Base-by-base conservation (phyloP, 2,329 filamentous ascomycete species). In the Lasiodiplodia hormozganensis region DNA sequence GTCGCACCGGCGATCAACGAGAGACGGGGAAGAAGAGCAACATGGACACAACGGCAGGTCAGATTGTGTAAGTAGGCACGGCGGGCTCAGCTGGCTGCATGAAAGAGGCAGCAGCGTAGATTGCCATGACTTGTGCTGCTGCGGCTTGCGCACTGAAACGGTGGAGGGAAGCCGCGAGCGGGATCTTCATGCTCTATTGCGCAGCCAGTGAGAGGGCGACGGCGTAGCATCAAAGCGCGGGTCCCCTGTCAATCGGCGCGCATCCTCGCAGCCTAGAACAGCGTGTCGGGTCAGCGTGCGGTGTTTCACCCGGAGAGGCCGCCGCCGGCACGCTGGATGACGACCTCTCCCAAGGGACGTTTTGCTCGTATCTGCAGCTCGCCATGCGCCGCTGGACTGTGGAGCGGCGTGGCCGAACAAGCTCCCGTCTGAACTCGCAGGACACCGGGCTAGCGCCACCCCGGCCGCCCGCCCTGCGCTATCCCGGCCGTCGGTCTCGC, bases 351-450 rank as follows among this genome's bases (percentile, higher is more conserved):
- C 43, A 47, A 47, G 43, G 18, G 38, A 49, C 58, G 58, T 62
- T 62, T 51, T 25, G 40, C 60, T 64, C 60, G 60, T 64, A 52
- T 64, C 43, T 64, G 60, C 57, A 47, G 56, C 10, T 40, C 21
- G 34, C 8, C n/a, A 18, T 34, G 21, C 31, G 36, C 60, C 28
- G 14, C 58, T 40, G 28, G 25, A 28, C 38, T 49, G 40, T 43
- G 23, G 58, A 28, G 43, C 51, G 58, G 58, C 58, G 58, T 36
- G 40, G 23, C 23, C 58, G 38, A 21, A 14, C 36, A 34, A 62
- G 40, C 40, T 43, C n/a, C 6, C 21, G 53, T 12, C 11, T 23
- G 43, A 16, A 16, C n/a, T n/a, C 6, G 49, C 31, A 34, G 12
- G 54, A 8, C 53, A 16, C 31, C 18, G n/a, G 28, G 18, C 52